Conservation (phyloP, 768 basidiomycete species). For the Sistotremastrum suecicum region DNA sequence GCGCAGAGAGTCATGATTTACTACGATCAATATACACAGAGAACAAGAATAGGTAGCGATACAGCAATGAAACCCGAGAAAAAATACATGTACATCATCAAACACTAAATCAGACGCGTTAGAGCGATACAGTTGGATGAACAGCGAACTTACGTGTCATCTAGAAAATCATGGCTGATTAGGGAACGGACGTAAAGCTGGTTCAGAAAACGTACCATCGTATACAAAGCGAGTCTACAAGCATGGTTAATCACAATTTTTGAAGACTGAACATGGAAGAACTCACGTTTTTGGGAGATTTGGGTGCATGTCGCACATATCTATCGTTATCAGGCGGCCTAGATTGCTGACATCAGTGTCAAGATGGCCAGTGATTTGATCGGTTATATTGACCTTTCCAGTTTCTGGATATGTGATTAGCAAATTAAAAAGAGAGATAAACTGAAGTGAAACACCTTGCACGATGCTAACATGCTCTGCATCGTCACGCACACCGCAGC, state of each 20-base stretch:
- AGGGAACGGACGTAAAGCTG: slow-evolving; percentile 9
- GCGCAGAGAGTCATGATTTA: too few relatives aligned
- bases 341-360: slow-evolving; percentile 5
- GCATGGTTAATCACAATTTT: slow-evolving; percentile 1
- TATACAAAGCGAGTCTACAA: slow-evolving; percentile 66
- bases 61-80: too few relatives aligned
- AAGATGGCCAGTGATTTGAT: slow-evolving; percentile 1
- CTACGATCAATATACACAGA: too few relatives aligned
- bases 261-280: not conserved
- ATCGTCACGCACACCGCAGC: slow-evolving; percentile 71
- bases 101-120: too few relatives aligned
- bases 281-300: slow-evolving; percentile 76
- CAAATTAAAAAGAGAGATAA: not conserved
- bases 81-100: too few relatives aligned
- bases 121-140: too few relatives aligned
- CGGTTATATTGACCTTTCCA: not conserved
- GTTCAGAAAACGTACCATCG: slow-evolving; percentile 38
- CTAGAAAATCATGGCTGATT: slow-evolving; percentile 20
- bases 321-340: slow-evolving; percentile 78
- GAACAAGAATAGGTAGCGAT: too few relatives aligned
- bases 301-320: slow-evolving; percentile 63
- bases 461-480: slow-evolving; percentile 87
- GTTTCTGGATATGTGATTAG: not conserved
- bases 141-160: slow-evolving; percentile 41
- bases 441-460: slow-evolving; percentile 45